Base-by-base conservation (phyloP, 306 rosid genomes). In the Cicer bijugum region DNA sequence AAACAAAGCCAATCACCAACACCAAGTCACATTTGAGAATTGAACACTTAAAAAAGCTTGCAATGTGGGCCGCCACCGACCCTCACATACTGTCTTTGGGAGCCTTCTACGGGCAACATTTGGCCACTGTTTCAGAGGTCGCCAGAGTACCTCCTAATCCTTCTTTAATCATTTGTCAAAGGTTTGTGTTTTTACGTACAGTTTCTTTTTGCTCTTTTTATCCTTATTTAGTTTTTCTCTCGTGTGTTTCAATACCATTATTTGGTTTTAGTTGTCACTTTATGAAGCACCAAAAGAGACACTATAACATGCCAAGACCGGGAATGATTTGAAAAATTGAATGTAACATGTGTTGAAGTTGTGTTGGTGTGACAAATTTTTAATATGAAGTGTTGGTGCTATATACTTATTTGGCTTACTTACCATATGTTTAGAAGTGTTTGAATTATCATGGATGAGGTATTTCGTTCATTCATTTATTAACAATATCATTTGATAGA, bases 81-180 rank as follows among this genome's bases (percentile, higher is more conserved):
- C 79, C 86, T 75, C 80, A 71, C 6, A 75, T 91, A 7, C 89
- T 90, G 20, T 86, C 90, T 71, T 69, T 93, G 73, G 88, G 74
- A 46, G 96, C 98, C 15, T 89, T 89, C 77, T 93, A 80, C 7
- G 92, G 96, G 16, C 85, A 61, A 10, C 84, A 80, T 11, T 50
- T 88, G 20, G 94, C 98, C 2, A 42, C 85, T 45, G 62, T 78
- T 39, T 76, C 77, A 1, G 97, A 91, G 78, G 85, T 86, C 45
- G 17, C 77, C 35, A 90, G 85, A 17, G 61, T 75, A 0, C 61
- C 87, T 1, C 87, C 88, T 2, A 82, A 85, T 61, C 71, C 91
- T 84, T 39, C 91, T 84, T 39, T 91, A 40, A 50, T 91, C 40
- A 67, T 82, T 40, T 93, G 98, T 77, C 86, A 79, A 61, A 91